These are phyloP conservation scores for Umbellularia californica DNA, from an alignment of 164 flowering plant genomes.

Conservation along the genomic window DNA sequence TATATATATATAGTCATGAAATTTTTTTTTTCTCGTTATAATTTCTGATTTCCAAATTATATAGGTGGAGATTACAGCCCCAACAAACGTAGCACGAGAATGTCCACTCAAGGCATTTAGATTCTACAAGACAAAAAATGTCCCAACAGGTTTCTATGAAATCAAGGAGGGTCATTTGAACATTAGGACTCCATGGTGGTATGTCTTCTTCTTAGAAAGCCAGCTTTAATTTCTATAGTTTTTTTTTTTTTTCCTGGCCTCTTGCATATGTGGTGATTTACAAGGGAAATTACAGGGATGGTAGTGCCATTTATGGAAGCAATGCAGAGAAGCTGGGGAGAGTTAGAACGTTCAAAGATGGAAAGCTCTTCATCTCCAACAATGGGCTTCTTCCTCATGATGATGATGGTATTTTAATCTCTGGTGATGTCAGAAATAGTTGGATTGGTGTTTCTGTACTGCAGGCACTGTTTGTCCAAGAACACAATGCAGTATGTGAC, in stretches of 20 bases:
- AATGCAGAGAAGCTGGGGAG: slow-evolving; percentile 27
- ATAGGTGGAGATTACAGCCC: slow-evolving; percentile 37
- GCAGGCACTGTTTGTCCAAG: slow-evolving; percentile 51
- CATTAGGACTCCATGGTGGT: slow-evolving; percentile 36
- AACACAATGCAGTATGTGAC: slow-evolving; percentile 50
- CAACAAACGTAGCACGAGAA: slow-evolving; percentile 24
- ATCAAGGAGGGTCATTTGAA: slow-evolving; percentile 17
- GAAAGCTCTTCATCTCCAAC: slow-evolving; percentile 38
- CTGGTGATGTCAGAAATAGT: slow-evolving; percentile 51
- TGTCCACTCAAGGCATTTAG: slow-evolving; percentile 43
- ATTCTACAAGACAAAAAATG: slow-evolving; percentile 31
- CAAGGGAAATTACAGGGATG: slow-evolving; percentile 34
- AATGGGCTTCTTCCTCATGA: slow-evolving; percentile 47
- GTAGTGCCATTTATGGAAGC: slow-evolving; percentile 52
- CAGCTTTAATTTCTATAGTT: not conserved
- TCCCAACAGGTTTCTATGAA: slow-evolving; percentile 25
- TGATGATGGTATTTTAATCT: slow-evolving; percentile 36
- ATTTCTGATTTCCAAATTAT: not conserved
- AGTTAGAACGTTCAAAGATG: slow-evolving; percentile 50
- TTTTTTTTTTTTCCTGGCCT: not conserved
- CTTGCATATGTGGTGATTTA: not conserved
- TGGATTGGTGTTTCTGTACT: slow-evolving; percentile 54
- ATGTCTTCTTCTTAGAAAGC: not conserved
- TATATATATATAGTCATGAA: too few relatives aligned
- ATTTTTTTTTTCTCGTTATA: too few relatives aligned